A percentile compares a stretch with the other conserved stretches of the same genome.
phyloP scores from a whole-genome alignment of 768 basidiomycete genomes.

The Mycena capillaripes region DNA sequence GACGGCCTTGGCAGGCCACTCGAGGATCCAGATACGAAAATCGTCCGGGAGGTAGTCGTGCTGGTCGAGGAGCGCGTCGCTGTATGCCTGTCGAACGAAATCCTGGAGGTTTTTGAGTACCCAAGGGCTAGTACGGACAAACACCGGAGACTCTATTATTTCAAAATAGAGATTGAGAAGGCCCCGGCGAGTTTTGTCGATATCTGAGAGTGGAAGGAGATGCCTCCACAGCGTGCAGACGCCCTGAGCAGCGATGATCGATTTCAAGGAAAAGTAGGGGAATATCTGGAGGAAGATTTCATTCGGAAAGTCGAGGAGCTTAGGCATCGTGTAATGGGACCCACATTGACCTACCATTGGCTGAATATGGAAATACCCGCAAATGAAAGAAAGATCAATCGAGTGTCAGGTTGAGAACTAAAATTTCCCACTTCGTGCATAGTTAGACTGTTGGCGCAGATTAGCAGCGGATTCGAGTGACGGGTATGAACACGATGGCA shows the following conservation, averaged over 20 bases:
- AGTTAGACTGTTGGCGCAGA: too few relatives aligned
- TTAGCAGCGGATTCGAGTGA: too few relatives aligned
- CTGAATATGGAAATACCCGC: too few relatives aligned
- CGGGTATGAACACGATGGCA: too few relatives aligned
- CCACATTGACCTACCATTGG: too few relatives aligned
- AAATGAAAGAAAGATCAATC: too few relatives aligned
- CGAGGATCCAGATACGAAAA: conserved; percentile 42
- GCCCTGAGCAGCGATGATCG: conserved; percentile 38
- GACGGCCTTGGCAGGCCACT: conserved; percentile 42
- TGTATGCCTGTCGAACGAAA: conserved; percentile 36
- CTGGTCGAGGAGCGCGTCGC: conserved; percentile 25
- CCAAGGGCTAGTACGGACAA: conserved; percentile 32
- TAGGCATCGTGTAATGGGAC: background rate
- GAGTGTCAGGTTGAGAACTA: too few relatives aligned
- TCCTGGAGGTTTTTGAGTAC: conserved; percentile 27
- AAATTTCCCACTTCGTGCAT: too few relatives aligned
- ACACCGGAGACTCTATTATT: conserved; percentile 33
- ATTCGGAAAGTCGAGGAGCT: background rate
- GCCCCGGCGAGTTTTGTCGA: conserved; percentile 36
- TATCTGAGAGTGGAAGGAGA: conserved; percentile 26
- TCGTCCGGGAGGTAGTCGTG: conserved; percentile 37
- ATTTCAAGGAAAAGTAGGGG: conserved; percentile 37
- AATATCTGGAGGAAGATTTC: conserved; percentile 42
- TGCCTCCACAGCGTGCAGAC: conserved; percentile 38
- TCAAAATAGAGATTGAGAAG: conserved; percentile 39